phyloP scores from a whole-genome alignment of 2,329 filamentous ascomycete genomes.

The Diaporthe nobilis region DNA sequence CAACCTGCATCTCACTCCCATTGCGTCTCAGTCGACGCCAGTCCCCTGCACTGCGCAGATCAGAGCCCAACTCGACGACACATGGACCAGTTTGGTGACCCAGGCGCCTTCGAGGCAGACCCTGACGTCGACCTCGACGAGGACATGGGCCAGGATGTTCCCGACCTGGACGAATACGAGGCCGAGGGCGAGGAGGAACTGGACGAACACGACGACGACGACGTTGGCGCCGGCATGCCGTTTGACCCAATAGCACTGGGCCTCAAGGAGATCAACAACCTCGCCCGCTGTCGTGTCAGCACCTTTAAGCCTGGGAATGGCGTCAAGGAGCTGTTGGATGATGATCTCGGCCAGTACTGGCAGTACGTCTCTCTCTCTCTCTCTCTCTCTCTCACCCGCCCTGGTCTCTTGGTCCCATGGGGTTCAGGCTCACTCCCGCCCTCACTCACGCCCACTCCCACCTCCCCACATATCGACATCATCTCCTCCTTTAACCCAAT shows the following conservation, averaged over 20 bases:
- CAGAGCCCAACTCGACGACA: neutral
- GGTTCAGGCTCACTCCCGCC: neutral
- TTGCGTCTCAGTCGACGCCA: neutral
- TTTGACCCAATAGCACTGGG: slow-evolving; percentile 70
- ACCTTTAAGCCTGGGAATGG: slow-evolving; percentile 86
- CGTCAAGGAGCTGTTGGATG: slow-evolving; percentile 80
- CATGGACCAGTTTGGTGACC: slow-evolving; percentile 10
- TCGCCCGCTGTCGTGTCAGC: slow-evolving; percentile 87
- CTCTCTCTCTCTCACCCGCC: neutral
- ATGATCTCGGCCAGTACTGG: slow-evolving; percentile 83
- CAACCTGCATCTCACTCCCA: neutral
- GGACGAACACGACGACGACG: slow-evolving; percentile 37
- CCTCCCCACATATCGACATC: neutral
- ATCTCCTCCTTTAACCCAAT: neutral
- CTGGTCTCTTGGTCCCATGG: neutral
- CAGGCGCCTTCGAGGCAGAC: slow-evolving; percentile 11
- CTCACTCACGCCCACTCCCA: neutral
- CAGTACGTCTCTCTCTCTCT: slow-evolving; percentile 68
- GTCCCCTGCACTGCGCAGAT: neutral
- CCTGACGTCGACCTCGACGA: slow-evolving; percentile 25
- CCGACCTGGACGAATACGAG: slow-evolving; percentile 31
- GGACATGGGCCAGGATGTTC: slow-evolving; percentile 33
- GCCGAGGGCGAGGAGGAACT: slow-evolving; percentile 32
- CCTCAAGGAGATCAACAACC: slow-evolving; percentile 87
- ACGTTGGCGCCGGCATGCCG: slow-evolving; percentile 21